Percentiles rank a stretch among this genome's conserved stretches.
These are phyloP conservation scores for Globisporangium acanthophoron DNA, from an alignment of 352 stramenopile species.

Conservation along the genomic window DNA sequence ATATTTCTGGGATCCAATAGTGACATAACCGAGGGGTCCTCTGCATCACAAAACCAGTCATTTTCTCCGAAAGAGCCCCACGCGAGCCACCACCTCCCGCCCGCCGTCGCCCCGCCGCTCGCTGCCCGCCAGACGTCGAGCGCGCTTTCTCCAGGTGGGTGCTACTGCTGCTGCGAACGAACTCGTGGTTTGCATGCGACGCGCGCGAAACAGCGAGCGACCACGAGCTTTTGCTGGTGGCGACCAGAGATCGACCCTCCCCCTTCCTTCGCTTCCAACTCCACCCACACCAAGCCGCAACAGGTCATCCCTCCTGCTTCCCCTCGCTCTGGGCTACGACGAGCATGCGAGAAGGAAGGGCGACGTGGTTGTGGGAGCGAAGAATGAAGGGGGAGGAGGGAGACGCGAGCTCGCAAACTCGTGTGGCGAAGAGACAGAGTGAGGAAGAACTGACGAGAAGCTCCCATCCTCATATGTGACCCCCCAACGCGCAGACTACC, in stretches of 20 bases:
- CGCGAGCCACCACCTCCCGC: background rate
- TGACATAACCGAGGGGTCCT: background rate
- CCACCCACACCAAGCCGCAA: background rate
- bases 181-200: background rate
- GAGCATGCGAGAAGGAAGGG: background rate
- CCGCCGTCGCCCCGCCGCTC: background rate
- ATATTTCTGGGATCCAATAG: constrained; percentile 25
- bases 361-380: background rate
- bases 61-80: background rate
- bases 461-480: background rate
- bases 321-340: background rate
- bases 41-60: background rate
- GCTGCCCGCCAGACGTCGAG: constrained; percentile 15
- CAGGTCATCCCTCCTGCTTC: background rate
- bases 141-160: constrained; percentile 20
- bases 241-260: background rate
- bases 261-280: background rate
- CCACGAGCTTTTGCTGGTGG: constrained; percentile 4
- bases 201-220: background rate
- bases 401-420: background rate
- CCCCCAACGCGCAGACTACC: background rate
- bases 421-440: background rate
- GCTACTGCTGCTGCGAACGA: background rate
- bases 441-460: background rate
- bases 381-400: background rate